A percentile compares a stretch with the other conserved stretches of the same genome.
Evolutionary conservation across 2,329 filamentous ascomycete genomes (phyloP).

Genomic region (Ophioceras dolichostomum): DNA sequence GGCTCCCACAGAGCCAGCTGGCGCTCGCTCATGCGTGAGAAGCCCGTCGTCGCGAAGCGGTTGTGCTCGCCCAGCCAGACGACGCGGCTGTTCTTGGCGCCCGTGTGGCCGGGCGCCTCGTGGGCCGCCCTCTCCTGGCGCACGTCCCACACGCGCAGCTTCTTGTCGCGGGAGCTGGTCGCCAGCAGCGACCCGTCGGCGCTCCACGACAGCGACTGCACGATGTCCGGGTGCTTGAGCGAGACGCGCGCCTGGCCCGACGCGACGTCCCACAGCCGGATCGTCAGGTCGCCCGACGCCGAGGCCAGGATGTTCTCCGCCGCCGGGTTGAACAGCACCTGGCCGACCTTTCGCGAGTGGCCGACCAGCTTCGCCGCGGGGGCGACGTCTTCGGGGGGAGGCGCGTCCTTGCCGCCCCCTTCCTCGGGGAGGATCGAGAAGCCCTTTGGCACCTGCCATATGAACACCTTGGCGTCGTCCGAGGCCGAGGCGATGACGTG

Average conservation of each 20-base stretch:
- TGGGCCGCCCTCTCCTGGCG: constrained; percentile 82
- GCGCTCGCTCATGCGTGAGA: constrained; percentile 96
- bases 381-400: constrained; percentile 70
- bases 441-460: constrained; percentile 86
- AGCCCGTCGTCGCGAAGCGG: constrained; percentile 89
- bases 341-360: constrained; percentile 90
- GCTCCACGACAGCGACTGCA: constrained; percentile 94
- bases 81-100: constrained; percentile 93
- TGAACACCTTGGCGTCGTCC: constrained; percentile 92
- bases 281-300: constrained; percentile 83
- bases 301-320: constrained; percentile 93
- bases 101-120: constrained; percentile 73
- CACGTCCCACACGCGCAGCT: constrained; percentile 93
- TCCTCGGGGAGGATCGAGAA: constrained; percentile 75
- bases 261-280: constrained; percentile 93
- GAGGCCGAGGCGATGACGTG: constrained; percentile 84
- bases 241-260: constrained; percentile 62
- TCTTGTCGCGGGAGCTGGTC: constrained; percentile 96
- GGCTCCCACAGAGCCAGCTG: constrained; percentile 95
- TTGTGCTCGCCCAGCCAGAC: constrained; percentile 98
- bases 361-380: constrained; percentile 74
- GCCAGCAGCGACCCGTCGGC: constrained; percentile 75
- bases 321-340: constrained; percentile 94
- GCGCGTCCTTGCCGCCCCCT: constrained; percentile 62
- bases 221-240: constrained; percentile 80